These are phyloP conservation scores for Rhizopogon sp. DNA, from an alignment of 768 basidiomycete species.

Conservation along the genomic window DNA sequence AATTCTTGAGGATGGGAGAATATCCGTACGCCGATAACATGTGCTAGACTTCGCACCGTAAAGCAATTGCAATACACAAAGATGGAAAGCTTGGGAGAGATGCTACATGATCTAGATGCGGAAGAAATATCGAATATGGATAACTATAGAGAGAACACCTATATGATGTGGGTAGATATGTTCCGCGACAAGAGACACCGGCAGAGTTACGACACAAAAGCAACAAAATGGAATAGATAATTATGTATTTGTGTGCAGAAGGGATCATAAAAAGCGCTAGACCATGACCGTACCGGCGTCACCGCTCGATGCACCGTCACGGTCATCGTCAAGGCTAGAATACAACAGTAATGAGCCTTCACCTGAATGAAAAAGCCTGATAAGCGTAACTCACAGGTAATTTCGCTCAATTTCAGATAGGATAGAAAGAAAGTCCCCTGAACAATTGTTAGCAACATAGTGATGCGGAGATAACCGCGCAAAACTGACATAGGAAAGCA, in stretches of 20 bases:
- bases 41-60: too few relatives aligned
- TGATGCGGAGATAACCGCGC: slow-evolving; percentile 1
- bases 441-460: not conserved
- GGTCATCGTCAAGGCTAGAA: slow-evolving; percentile 61
- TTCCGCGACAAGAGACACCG: not conserved
- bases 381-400: slow-evolving; percentile 56
- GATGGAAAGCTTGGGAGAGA: slow-evolving; percentile 13
- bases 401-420: slow-evolving; percentile 89
- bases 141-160: slow-evolving; percentile 2
- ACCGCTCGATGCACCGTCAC: slow-evolving; percentile 56
- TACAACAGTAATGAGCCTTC: slow-evolving; percentile 8
- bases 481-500: slow-evolving; percentile 71
- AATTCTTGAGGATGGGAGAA: not conserved
- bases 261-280: not conserved
- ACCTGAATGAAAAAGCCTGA: not conserved
- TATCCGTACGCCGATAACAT: not conserved
- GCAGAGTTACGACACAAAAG: not conserved
- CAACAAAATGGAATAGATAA: not conserved
- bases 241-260: not conserved
- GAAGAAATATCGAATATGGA: slow-evolving; percentile 4
- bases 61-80: not conserved
- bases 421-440: slow-evolving; percentile 92
- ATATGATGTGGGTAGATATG: not conserved
- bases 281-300: slow-evolving; percentile 42
- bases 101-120: slow-evolving; percentile 1